Conservation (phyloP, 345 rosid species). For the Sonneratia alba region DNA sequence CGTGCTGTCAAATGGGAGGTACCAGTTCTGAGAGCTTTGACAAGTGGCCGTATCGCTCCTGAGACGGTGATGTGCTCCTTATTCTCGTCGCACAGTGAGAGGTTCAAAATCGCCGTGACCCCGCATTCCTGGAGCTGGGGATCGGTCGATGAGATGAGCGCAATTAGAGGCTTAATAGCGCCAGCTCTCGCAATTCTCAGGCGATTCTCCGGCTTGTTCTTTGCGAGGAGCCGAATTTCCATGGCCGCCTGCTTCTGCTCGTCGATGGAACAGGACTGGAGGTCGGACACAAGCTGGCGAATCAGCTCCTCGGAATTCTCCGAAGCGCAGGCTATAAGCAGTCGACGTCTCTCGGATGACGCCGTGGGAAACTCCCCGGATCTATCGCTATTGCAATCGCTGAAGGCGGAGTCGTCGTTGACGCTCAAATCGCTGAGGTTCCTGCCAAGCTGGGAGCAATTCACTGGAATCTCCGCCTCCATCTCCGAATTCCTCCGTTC, state of each 20-base stretch:
- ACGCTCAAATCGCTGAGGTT: slow-evolving; percentile 25
- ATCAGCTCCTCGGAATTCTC: slow-evolving; percentile 72
- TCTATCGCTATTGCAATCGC: slow-evolving; percentile 93
- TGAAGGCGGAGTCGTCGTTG: slow-evolving; percentile 66
- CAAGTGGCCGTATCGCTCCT: slow-evolving; percentile 84
- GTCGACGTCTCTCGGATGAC: slow-evolving; percentile 56
- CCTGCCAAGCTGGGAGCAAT: slow-evolving; percentile 39
- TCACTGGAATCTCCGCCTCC: slow-evolving; percentile 31
- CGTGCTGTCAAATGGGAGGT: not conserved
- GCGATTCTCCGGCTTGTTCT: slow-evolving; percentile 82
- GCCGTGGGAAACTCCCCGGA: slow-evolving; percentile 81
- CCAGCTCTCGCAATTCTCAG: slow-evolving; percentile 76
- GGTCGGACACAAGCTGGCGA: slow-evolving; percentile 60
- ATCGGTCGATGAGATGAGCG: slow-evolving; percentile 59
- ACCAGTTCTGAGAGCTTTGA: slow-evolving; percentile 43
- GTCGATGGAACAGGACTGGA: slow-evolving; percentile 66
- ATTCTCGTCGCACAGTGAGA: slow-evolving; percentile 91
- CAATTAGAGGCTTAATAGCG: slow-evolving; percentile 68
- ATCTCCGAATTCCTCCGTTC: slow-evolving; percentile 8
- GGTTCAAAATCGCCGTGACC: slow-evolving; percentile 79
- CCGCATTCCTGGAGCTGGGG: slow-evolving; percentile 82
- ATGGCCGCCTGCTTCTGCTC: slow-evolving; percentile 90
- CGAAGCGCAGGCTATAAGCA: slow-evolving; percentile 52
- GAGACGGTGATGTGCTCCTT: slow-evolving; percentile 60
- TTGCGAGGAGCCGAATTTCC: slow-evolving; percentile 87